A percentile compares a stretch with the other conserved stretches of the same genome.
Evolutionary conservation across 129 eudicot species (phyloP).

Genomic region (Sambucus nigra): DNA sequence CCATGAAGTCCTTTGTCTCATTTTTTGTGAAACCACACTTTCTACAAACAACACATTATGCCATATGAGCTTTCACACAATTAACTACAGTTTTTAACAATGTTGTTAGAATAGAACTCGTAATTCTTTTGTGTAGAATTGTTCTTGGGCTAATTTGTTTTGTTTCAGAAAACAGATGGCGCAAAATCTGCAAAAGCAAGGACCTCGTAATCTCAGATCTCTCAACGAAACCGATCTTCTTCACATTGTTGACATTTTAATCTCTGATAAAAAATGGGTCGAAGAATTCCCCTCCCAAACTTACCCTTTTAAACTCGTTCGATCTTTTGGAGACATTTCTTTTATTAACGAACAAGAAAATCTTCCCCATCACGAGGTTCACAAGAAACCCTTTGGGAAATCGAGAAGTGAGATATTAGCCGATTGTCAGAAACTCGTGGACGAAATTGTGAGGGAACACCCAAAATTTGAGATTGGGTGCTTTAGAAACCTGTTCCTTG

Average conservation of each 20-base stretch:
- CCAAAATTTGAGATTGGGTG: slow-evolving; percentile 38
- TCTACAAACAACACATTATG: too few relatives aligned
- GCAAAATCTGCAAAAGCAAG: slow-evolving; percentile 29
- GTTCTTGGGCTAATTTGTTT: background rate
- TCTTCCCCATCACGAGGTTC: slow-evolving; percentile 14
- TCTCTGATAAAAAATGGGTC: slow-evolving; percentile 66
- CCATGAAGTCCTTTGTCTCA: too few relatives aligned
- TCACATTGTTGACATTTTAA: slow-evolving; percentile 46
- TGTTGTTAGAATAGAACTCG: too few relatives aligned
- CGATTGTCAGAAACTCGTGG: slow-evolving; percentile 55
- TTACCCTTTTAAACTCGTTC: slow-evolving; percentile 42
- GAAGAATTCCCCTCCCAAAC: slow-evolving; percentile 35
- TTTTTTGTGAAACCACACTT: too few relatives aligned
- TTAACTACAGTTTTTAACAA: too few relatives aligned
- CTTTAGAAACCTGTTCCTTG: slow-evolving; percentile 50
- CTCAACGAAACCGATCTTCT: slow-evolving; percentile 24
- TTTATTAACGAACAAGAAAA: slow-evolving; percentile 10
- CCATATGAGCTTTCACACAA: too few relatives aligned
- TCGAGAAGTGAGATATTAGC: slow-evolving; percentile 41
- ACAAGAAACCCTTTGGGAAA: slow-evolving; percentile 18
- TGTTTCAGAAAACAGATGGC: slow-evolving; percentile 51
- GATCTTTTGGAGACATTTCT: slow-evolving; percentile 15
- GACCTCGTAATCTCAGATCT: slow-evolving; percentile 43
- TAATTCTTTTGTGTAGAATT: too few relatives aligned
- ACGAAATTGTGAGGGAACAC: slow-evolving; percentile 37